phyloP scores from a whole-genome alignment of 306 rosid species.

The Prunus fruticosa region DNA sequence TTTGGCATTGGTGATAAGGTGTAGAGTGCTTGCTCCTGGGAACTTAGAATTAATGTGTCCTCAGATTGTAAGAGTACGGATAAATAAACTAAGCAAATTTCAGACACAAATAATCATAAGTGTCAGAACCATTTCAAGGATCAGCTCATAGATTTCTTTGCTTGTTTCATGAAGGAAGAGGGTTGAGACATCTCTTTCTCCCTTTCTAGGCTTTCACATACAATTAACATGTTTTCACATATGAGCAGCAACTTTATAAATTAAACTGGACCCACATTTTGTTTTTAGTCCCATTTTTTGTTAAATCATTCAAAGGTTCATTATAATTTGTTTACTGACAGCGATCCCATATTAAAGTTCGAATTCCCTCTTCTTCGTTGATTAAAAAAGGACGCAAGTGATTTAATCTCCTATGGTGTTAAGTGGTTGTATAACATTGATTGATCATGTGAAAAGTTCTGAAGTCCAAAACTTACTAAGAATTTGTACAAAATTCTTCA shows the following conservation, averaged over 20 bases:
- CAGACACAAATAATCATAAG: slow-evolving; percentile 26
- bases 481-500: not conserved
- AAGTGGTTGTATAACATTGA: no score
- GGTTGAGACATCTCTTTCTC: slow-evolving; percentile 19
- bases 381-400: not conserved
- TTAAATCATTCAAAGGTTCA: not conserved
- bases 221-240: not conserved
- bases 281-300: not conserved
- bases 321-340: no score
- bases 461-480: not conserved
- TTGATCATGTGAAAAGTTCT: not conserved
- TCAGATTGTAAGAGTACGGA: slow-evolving; percentile 28
- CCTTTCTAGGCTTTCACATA: slow-evolving; percentile 24
- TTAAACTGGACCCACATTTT: not conserved
- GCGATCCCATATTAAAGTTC: not conserved
- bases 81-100: not conserved
- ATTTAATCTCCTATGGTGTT: no score
- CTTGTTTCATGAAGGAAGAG: slow-evolving; percentile 16
- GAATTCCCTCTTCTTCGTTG: not conserved
- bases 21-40: slow-evolving; percentile 6
- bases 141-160: slow-evolving; percentile 22
- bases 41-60: slow-evolving; percentile 33
- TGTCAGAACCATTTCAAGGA: slow-evolving; percentile 28
- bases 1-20: not conserved
- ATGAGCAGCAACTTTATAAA: not conserved